Percentiles rank a stretch among this genome's conserved stretches.
Conservation (phyloP, 2,329 filamentous ascomycete species). For the Aureobasidium subglaciale region DNA sequence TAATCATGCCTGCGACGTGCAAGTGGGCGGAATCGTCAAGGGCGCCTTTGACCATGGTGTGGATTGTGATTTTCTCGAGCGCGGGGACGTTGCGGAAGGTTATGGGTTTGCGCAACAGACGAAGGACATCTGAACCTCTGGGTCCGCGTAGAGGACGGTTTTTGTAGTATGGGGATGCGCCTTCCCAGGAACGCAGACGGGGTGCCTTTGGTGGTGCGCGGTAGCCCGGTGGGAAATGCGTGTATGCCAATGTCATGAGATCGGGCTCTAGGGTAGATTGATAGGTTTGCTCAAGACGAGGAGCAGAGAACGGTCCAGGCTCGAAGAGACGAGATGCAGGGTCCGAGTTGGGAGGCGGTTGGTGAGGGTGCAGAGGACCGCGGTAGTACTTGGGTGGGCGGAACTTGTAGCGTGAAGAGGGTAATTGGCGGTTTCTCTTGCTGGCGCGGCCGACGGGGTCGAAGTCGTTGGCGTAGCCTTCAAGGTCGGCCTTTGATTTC, state of each 20-base stretch:
- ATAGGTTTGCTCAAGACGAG: slow-evolving; percentile 85
- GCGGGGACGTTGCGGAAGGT: slow-evolving; percentile 80
- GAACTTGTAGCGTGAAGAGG: slow-evolving; percentile 74
- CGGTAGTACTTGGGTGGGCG: slow-evolving; percentile 91
- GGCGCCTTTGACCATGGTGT: slow-evolving; percentile 63
- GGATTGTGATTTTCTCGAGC: slow-evolving; percentile 72
- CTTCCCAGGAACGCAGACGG: slow-evolving; percentile 78
- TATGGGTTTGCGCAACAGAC: slow-evolving; percentile 58
- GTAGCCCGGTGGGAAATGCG: slow-evolving; percentile 75
- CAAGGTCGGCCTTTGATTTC: slow-evolving; percentile 31
- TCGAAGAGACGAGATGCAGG: slow-evolving; percentile 81
- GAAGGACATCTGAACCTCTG: slow-evolving; percentile 66
- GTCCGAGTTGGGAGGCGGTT: slow-evolving; percentile 79
- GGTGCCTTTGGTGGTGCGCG: slow-evolving; percentile 49
- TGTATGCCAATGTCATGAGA: slow-evolving; percentile 81
- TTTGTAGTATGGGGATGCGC: slow-evolving; percentile 87
- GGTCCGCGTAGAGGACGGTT: slow-evolving; percentile 81
- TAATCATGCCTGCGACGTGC: slow-evolving; percentile 72
- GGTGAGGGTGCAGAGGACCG: slow-evolving; percentile 85
- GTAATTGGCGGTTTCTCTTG: slow-evolving; percentile 37
- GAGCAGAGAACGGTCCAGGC: slow-evolving; percentile 83
- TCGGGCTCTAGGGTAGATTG: slow-evolving; percentile 79
- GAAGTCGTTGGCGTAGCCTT: slow-evolving; percentile 32
- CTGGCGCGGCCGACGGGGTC: slow-evolving; percentile 43
- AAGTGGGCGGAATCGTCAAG: slow-evolving; percentile 65